phyloP scores from a whole-genome alignment of 495 filamentous ascomycete species.

The Aspergillus carlsbadensis region DNA sequence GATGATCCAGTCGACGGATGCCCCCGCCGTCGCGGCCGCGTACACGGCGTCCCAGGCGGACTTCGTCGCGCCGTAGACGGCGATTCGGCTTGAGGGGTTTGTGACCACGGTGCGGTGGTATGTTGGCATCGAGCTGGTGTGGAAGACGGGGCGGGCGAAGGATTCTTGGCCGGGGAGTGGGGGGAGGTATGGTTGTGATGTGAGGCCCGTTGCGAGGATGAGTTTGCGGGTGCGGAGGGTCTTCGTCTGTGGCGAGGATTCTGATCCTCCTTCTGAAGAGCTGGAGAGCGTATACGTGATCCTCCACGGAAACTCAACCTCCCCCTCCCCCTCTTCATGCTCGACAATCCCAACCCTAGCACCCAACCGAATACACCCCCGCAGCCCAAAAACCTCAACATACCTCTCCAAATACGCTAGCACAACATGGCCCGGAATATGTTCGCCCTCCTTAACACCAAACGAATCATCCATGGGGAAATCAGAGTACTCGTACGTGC shows the following conservation, averaged over 20 bases:
- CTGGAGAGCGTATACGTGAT: too few species aligned
- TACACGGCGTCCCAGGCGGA: conserved; percentile 78
- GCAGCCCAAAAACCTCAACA: conserved; percentile 57
- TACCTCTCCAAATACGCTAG: conserved; percentile 66
- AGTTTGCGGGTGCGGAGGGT: conserved; percentile 50
- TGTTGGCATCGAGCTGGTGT: conserved; percentile 56
- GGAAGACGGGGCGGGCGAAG: conserved; percentile 61
- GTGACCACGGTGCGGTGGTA: conserved; percentile 36
- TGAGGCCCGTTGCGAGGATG: conserved; percentile 69
- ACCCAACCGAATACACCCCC: conserved; percentile 50
- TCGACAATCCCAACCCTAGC: conserved; percentile 53
- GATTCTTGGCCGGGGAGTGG: conserved; percentile 44
- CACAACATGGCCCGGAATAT: conserved; percentile 67
- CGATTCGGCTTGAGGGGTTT: conserved; percentile 39
- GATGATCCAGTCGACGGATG: conserved; percentile 76
- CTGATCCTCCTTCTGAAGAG: too few species aligned
- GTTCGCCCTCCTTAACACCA: conserved; percentile 58
- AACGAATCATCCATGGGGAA: conserved; percentile 68
- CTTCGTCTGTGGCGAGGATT: too few species aligned
- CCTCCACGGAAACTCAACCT: conserved; percentile 37
- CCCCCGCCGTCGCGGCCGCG: conserved; percentile 59
- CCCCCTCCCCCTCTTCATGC: conserved; percentile 24
- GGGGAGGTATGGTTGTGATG: conserved; percentile 58
- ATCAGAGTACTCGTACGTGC: conserved; percentile 69
- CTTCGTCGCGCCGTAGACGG: conserved; percentile 71